Conservation (phyloP, 768 basidiomycete genomes). For the Mycena venus region DNA sequence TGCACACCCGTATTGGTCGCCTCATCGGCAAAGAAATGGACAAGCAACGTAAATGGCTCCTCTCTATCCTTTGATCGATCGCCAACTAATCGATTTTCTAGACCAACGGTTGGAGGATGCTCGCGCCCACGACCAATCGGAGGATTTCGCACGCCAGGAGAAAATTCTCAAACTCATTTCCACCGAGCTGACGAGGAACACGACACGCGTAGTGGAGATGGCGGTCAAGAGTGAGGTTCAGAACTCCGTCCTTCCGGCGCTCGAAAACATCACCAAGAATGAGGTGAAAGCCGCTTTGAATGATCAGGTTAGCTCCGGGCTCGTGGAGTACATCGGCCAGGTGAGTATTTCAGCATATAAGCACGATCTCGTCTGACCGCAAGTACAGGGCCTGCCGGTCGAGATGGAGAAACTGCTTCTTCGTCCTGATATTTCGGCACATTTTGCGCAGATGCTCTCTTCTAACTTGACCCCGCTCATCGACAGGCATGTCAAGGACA, state of each 20-base stretch:
- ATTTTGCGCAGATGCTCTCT: slow-evolving; percentile 82
- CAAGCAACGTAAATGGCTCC: slow-evolving; percentile 78
- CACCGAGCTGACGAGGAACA: slow-evolving; percentile 88
- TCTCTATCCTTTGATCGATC: background rate
- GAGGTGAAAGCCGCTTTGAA: slow-evolving; percentile 86
- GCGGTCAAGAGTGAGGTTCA: slow-evolving; percentile 90
- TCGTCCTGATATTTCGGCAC: slow-evolving; percentile 81
- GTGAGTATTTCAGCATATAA: slow-evolving; percentile 53
- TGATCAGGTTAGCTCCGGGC: slow-evolving; percentile 80
- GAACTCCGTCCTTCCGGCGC: slow-evolving; percentile 83
- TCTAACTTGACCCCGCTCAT: slow-evolving; percentile 80
- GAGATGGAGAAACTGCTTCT: slow-evolving; percentile 86
- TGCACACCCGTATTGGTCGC: slow-evolving; percentile 83
- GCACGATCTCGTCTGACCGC: slow-evolving; percentile 27
- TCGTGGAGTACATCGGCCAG: slow-evolving; percentile 80
- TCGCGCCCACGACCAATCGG: slow-evolving; percentile 80
- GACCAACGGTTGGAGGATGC: slow-evolving; percentile 90
- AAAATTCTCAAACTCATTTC: slow-evolving; percentile 92
- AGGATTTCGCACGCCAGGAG: slow-evolving; percentile 88
- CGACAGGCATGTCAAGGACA: slow-evolving; percentile 86
- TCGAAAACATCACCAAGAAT: slow-evolving; percentile 85
- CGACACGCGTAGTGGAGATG: slow-evolving; percentile 89
- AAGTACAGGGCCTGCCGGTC: slow-evolving; percentile 74
- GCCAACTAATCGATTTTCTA: slow-evolving; percentile 46
- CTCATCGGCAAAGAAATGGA: slow-evolving; percentile 90